Evolutionary conservation across 23 red algal species (phyloP).

Genomic region (Chondrus crispus): DNA sequence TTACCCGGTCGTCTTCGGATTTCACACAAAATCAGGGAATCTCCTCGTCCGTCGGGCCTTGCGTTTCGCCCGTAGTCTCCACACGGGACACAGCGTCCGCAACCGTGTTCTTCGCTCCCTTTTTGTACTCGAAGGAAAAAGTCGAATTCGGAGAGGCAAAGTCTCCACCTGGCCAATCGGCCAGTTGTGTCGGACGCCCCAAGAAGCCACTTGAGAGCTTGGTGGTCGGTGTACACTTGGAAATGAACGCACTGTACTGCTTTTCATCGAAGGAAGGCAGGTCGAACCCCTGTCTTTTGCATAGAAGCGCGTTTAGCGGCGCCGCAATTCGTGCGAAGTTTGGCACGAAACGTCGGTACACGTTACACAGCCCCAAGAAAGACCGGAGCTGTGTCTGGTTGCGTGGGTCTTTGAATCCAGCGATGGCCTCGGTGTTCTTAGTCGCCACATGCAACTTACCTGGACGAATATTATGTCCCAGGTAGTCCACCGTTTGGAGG

Average conservation of each 20-base stretch:
- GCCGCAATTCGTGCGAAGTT: background rate
- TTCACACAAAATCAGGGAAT: background rate
- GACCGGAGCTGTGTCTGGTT: background rate
- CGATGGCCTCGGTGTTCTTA: conserved; percentile 1
- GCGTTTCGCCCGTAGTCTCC: background rate
- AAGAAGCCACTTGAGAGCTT: background rate
- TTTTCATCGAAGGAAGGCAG: background rate
- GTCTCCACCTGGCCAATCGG: background rate
- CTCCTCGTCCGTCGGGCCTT: background rate
- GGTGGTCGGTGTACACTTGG: background rate
- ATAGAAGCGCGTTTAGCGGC: background rate
- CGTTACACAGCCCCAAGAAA: background rate
- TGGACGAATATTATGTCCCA: conserved; percentile 4
- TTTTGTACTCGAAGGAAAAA: background rate
- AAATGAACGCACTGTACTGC: background rate
- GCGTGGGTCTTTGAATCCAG: background rate
- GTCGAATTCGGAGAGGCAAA: background rate
- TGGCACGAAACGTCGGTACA: conserved; percentile 6
- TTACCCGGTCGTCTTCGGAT: too few relatives aligned
- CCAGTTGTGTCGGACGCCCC: background rate
- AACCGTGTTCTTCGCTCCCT: background rate
- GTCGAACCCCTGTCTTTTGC: background rate
- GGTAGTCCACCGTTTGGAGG: background rate
- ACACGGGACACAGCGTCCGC: background rate
- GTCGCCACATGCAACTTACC: background rate